Evolutionary conservation across 1,139 yeast genomes (phyloP).

Genomic region (Yamadazyma aaseri): DNA sequence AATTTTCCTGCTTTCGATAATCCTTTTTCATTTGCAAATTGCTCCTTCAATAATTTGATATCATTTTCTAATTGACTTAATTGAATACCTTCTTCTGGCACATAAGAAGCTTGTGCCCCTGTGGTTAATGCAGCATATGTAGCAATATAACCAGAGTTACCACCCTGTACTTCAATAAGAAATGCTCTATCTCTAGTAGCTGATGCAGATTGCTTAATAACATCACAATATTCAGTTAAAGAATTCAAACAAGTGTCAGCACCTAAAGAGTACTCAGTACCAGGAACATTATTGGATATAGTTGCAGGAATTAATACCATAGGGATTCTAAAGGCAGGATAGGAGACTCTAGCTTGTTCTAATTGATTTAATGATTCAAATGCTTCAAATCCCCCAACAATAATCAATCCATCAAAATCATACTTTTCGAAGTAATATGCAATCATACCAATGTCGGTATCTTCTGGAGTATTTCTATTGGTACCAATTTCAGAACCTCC

Average conservation of each 20-base stretch:
- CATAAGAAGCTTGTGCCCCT: conserved; percentile 91
- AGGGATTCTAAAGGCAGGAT: conserved; percentile 76
- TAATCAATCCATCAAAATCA: conserved; percentile 67
- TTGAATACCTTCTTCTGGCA: conserved; percentile 86
- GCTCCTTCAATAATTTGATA: conserved; percentile 47
- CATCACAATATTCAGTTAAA: conserved; percentile 89
- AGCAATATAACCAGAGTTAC: conserved; percentile 91
- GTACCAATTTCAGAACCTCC: conserved; percentile 88
- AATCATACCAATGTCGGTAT: conserved; percentile 66
- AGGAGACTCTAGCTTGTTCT: conserved; percentile 58
- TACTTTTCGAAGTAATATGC: conserved; percentile 76
- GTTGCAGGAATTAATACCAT: conserved; percentile 84
- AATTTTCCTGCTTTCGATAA: conserved; percentile 76
- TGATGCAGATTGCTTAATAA: conserved; percentile 91
- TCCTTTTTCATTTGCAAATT: conserved; percentile 75
- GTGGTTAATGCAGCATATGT: conserved; percentile 84
- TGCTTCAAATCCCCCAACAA: conserved; percentile 83
- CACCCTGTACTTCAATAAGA: conserved; percentile 97
- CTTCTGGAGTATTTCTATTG: conserved; percentile 67
- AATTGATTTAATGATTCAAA: conserved; percentile 67
- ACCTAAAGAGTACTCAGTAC: conserved; percentile 92
- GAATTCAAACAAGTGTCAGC: conserved; percentile 92
- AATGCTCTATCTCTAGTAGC: conserved; percentile 93
- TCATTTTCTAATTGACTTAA: conserved; percentile 29
- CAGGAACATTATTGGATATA: conserved; percentile 96